phyloP scores from a whole-genome alignment of 2,329 filamentous ascomycete species.

The Acephala macrosclerotiorum region DNA sequence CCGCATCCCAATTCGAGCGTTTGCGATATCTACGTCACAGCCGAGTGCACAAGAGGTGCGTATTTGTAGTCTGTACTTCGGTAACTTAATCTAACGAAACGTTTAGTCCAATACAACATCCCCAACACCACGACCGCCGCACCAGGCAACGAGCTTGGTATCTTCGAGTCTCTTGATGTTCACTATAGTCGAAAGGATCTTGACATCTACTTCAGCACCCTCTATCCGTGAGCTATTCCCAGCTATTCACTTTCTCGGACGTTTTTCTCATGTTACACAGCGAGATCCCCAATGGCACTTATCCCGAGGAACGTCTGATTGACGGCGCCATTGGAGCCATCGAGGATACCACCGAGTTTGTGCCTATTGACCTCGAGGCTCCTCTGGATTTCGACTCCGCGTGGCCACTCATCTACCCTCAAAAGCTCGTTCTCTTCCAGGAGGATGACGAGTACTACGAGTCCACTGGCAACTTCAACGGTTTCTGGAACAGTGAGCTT shows the following conservation, averaged over 20 bases:
- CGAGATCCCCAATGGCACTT: constrained; percentile 50
- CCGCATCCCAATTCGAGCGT: constrained; percentile 34
- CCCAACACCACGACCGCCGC: constrained; percentile 45
- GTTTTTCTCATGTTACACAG: constrained; percentile 19
- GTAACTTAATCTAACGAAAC: constrained; percentile 12
- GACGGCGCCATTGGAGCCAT: constrained; percentile 49
- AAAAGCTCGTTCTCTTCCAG: constrained; percentile 55
- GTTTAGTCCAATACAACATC: constrained; percentile 52
- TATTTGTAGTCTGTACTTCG: neutral
- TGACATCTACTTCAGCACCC: constrained; percentile 48
- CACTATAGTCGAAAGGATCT: constrained; percentile 54
- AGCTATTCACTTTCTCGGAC: neutral
- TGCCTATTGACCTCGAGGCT: constrained; percentile 45
- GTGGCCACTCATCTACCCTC: constrained; percentile 56
- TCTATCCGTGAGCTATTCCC: constrained; percentile 41
- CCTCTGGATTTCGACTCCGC: constrained; percentile 55
- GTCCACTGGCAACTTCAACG: constrained; percentile 30
- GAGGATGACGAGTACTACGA: constrained; percentile 40
- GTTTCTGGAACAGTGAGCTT: constrained; percentile 56
- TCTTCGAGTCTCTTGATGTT: constrained; percentile 54
- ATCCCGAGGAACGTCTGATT: constrained; percentile 48
- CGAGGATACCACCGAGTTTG: constrained; percentile 32
- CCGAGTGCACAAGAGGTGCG: constrained; percentile 37
- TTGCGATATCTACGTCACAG: constrained; percentile 37
- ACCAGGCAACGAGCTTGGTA: constrained; percentile 53